Percentiles rank a stretch among this genome's conserved stretches.
These are phyloP conservation scores for Annulohypoxylon bovei DNA, from an alignment of 495 filamentous ascomycete species.

Conservation along the genomic window DNA sequence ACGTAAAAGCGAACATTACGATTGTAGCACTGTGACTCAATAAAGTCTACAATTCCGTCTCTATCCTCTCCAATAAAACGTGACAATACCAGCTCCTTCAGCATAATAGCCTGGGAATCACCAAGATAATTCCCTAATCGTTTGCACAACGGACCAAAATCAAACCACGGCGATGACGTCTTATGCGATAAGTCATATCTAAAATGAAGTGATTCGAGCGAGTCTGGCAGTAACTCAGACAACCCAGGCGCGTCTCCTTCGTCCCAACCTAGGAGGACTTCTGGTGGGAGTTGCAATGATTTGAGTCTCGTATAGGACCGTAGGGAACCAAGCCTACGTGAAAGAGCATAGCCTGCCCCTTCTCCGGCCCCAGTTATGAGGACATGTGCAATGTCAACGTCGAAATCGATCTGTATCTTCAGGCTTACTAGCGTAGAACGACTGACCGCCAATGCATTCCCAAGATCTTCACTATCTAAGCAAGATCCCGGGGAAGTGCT, in stretches of 20 bases:
- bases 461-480: background rate
- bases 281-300: background rate
- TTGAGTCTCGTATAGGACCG: background rate
- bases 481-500: background rate
- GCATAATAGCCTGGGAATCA: background rate
- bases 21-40: background rate
- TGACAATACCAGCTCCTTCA: background rate
- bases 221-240: background rate
- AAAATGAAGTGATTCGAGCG: background rate
- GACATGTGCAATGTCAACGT: background rate
- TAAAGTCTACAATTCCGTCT: background rate
- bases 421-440: background rate
- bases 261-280: background rate
- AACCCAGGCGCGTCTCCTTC: background rate
- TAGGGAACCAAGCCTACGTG: background rate
- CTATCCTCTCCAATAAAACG: background rate
- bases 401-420: background rate
- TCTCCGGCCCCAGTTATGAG: background rate
- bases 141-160: background rate
- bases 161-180: constrained; percentile 25
- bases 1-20: background rate
- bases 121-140: background rate
- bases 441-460: background rate
- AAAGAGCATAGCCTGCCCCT: background rate
- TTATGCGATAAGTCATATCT: background rate